Conservation (phyloP, 2,329 filamentous ascomycete genomes). For the Fusarium austroafricanum region DNA sequence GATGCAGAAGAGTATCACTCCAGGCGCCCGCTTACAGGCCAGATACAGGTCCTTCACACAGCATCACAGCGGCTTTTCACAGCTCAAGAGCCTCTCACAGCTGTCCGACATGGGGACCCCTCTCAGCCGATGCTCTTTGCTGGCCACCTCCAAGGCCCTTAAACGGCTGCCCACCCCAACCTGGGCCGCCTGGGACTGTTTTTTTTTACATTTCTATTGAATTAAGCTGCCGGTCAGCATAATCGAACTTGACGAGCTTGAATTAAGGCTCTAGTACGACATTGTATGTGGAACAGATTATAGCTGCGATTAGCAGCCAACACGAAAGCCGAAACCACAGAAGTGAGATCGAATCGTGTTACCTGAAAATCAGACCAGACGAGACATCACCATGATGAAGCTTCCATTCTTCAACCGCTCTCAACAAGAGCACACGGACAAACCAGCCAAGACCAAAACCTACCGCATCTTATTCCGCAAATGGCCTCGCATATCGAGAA, state of each 20-base stretch:
- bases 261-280: constrained; percentile 1
- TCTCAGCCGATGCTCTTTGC: constrained; percentile 18
- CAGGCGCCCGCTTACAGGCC: constrained; percentile 40
- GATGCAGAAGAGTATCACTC: constrained; percentile 35
- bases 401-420: constrained; percentile 28
- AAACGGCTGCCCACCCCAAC: constrained; percentile 45
- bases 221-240: constrained; percentile 29
- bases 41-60: constrained; percentile 20
- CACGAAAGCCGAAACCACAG: constrained; percentile 3
- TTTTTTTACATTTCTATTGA: constrained; percentile 22
- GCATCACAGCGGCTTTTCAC: constrained; percentile 33
- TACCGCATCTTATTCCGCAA: constrained; percentile 69
- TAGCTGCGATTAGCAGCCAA: constrained; percentile 42
- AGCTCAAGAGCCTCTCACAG: constrained; percentile 31
- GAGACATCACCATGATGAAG: constrained; percentile 41
- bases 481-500: constrained; percentile 64
- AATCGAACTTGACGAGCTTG: constrained; percentile 17
- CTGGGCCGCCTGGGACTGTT: constrained; percentile 9
- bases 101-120: constrained; percentile 23
- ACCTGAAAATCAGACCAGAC: background rate
- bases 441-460: constrained; percentile 33
- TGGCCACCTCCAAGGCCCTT: constrained; percentile 43
- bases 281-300: constrained; percentile 34
- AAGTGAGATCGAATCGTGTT: background rate
- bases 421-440: constrained; percentile 26